Evolutionary conservation across 2,329 filamentous ascomycete species (phyloP), one percentile per base, ranked within the genome.

Genomic region (Trichoderma oligosporum): DNA sequence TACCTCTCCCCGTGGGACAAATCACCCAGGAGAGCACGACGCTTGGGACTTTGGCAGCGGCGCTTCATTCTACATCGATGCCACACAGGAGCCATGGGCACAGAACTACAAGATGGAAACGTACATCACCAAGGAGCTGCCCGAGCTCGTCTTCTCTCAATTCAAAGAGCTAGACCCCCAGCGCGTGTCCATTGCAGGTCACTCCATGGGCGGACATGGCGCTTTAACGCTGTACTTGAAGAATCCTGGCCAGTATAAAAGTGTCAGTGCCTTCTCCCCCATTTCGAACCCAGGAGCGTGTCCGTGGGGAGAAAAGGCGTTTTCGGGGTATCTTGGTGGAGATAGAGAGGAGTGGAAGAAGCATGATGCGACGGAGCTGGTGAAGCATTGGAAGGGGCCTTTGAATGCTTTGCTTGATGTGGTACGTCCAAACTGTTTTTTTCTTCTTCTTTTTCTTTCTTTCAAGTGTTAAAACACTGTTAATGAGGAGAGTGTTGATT

Each of bases 181-280:
- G 25, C 81, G 87, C 38, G 85, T 97, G 56, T 88, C 86, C 72
- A 94, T 99, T 67, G 90, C 89, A 38, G 94, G 94, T 5, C 94
- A 99, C 77, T 92, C 87, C 66, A 99, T 99, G 94, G 94, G 94
- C 64, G 94, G 94, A 0, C 94, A 99, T 73, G 94, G 94, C 61
- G 94, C 94, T 42, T 78, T 99, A 65, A 96, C 92, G 44, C 76
- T 97, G 65, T 97, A 89, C 78, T 81, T 99, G 52, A 93, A 90
- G 78, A 88, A 97, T 75, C 92, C 94, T 0, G 91, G 89, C 62
- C 85, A 83, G 77, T 99, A 96, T 80, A 88, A 87, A 77, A 90
- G 85, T 63, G 91, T 94, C 57, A 92, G 87, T 61, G 93, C 93
- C 1, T 96, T 95, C 69, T 89, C 94, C 47, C 93, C 93, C 18